A percentile compares a stretch with the other conserved stretches of the same genome.
Conservation (phyloP, 345 rosid genomes). For the Rhizophora mangle region DNA sequence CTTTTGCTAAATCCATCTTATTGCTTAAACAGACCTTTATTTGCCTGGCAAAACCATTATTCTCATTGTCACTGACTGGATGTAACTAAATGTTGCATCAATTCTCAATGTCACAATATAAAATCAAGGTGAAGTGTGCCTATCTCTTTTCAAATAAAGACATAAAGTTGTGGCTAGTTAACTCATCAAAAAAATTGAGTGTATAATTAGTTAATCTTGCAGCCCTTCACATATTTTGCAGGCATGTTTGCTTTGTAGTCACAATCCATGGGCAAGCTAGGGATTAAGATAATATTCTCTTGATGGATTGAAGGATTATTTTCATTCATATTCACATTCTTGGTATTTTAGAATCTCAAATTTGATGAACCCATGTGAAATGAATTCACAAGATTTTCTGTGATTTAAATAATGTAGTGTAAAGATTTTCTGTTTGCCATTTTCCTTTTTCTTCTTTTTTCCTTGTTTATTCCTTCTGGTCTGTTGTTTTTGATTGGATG, state of each 20-base stretch:
- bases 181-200: no score
- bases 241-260: not conserved
- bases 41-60: no score
- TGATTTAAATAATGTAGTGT: not conserved
- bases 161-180: no score
- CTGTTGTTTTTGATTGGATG: constrained; percentile 1
- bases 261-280: not conserved
- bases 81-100: no score
- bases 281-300: not conserved
- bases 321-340: no score
- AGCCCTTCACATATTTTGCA: not conserved
- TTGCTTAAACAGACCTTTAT: no score
- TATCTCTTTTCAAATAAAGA: no score
- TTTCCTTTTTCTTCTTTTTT: not conserved
- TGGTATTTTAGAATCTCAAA: not conserved
- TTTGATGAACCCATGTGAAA: not conserved
- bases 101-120: no score
- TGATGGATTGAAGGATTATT: not conserved
- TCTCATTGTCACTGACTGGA: no score
- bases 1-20: no score
- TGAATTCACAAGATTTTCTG: not conserved
- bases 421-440: not conserved
- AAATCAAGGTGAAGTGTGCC: no score
- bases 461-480: not conserved
- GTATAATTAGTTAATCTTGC: no score